Percentiles rank a stretch among this genome's conserved stretches.
phyloP scores from a whole-genome alignment of 768 basidiomycete species.

The Nevesoporus exiguus region DNA sequence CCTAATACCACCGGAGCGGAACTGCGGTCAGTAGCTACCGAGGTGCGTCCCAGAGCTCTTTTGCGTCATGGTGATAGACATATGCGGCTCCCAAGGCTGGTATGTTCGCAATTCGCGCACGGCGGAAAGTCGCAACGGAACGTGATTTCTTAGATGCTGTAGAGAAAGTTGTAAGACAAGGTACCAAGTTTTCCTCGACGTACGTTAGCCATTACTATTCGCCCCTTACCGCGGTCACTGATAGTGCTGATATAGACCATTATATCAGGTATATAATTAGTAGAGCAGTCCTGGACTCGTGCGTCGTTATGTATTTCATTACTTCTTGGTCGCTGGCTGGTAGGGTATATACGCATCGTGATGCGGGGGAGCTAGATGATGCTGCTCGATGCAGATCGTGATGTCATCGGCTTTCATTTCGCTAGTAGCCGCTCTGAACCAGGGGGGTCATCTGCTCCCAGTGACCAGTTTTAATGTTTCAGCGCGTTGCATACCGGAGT shows the following conservation, averaged over 20 bases:
- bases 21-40: slow-evolving; percentile 92
- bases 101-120: slow-evolving; percentile 98
- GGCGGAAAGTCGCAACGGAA: slow-evolving; percentile 95
- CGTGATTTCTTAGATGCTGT: slow-evolving; percentile 97
- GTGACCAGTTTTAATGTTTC: too few species aligned
- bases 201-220: slow-evolving; percentile 38
- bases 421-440: not conserved
- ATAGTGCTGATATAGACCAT: slow-evolving; percentile 47
- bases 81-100: slow-evolving; percentile 80
- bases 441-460: too few species aligned
- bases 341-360: not conserved
- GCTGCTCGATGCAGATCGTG: too few species aligned
- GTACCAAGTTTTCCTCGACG: slow-evolving; percentile 98
- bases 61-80: slow-evolving; percentile 61
- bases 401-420: too few species aligned
- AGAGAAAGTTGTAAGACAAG: slow-evolving; percentile 97
- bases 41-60: slow-evolving; percentile 46
- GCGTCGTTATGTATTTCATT: slow-evolving; percentile 16
- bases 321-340: not conserved
- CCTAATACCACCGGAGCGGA: slow-evolving; percentile 99
- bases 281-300: slow-evolving; percentile 11
- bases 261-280: slow-evolving; percentile 95
- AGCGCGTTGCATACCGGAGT: too few species aligned
- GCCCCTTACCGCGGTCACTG: slow-evolving; percentile 1
- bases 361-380: too few species aligned